A percentile compares a stretch with the other conserved stretches of the same genome.
Evolutionary conservation across 2,329 filamentous ascomycete species (phyloP).

Genomic region (Annulohypoxylon truncatum): DNA sequence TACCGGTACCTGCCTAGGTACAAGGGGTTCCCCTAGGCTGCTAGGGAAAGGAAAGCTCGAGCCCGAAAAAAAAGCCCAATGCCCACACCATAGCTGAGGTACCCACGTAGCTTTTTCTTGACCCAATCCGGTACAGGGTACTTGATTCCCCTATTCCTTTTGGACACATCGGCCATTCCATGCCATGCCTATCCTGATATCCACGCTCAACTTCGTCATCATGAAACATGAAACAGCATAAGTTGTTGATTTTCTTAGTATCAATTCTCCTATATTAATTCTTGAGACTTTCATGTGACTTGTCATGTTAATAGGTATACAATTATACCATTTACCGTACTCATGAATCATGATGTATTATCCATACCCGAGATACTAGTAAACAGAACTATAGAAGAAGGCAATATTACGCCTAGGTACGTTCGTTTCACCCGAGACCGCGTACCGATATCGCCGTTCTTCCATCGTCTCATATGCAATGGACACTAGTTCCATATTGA

Average conservation of each 20-base stretch:
- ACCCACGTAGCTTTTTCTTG: conserved; percentile 22
- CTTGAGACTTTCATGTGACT: neutral
- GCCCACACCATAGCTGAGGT: conserved; percentile 3
- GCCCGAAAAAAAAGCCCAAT: neutral
- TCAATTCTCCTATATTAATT: conserved; percentile 2
- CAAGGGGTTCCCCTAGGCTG: neutral
- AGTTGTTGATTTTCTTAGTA: neutral
- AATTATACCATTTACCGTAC: neutral
- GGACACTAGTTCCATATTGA: conserved; percentile 35
- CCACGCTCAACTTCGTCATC: neutral
- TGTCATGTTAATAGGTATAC: neutral
- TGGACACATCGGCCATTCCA: conserved; percentile 3
- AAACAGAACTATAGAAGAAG: neutral
- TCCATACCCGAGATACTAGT: neutral
- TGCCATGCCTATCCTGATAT: neutral
- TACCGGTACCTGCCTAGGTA: conserved; percentile 20
- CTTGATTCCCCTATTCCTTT: conserved; percentile 22
- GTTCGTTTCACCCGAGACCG: conserved; percentile 12
- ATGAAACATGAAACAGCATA: conserved; percentile 7
- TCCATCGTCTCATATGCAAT: conserved; percentile 28
- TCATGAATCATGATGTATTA: neutral
- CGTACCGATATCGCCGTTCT: conserved; percentile 29
- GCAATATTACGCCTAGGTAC: conserved; percentile 4
- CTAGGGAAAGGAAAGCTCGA: neutral
- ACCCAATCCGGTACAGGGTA: conserved; percentile 12